A percentile compares a stretch with the other conserved stretches of the same genome.
Evolutionary conservation across 2,329 filamentous ascomycete genomes (phyloP).

Genomic region (Mycosphaerella sp.): DNA sequence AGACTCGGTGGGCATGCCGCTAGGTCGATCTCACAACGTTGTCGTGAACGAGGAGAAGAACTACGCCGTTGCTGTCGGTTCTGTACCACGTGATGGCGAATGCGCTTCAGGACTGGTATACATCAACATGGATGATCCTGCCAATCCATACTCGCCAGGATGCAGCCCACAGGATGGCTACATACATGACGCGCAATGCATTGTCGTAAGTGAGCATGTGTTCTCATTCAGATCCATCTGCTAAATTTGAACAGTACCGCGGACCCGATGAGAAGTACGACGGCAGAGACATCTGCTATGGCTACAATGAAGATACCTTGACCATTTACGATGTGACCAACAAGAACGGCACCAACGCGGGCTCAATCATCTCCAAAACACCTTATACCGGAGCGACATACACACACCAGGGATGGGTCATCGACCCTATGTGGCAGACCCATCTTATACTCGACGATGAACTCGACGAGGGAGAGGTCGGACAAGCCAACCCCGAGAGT

Average conservation of each 20-base stretch:
- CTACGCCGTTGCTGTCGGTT: slow-evolving; percentile 42
- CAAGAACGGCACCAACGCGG: slow-evolving; percentile 31
- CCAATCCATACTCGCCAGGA: slow-evolving; percentile 47
- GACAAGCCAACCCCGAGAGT: slow-evolving; percentile 10
- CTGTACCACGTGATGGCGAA: slow-evolving; percentile 38
- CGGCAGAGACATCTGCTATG: slow-evolving; percentile 47
- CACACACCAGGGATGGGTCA: slow-evolving; percentile 51
- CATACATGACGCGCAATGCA: slow-evolving; percentile 51
- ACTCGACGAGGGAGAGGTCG: slow-evolving; percentile 41
- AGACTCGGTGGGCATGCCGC: slow-evolving; percentile 9
- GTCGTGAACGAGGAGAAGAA: slow-evolving; percentile 47
- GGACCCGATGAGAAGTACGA: slow-evolving; percentile 44
- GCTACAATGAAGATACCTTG: slow-evolving; percentile 47
- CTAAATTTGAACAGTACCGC: slow-evolving; percentile 31
- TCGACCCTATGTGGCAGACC: slow-evolving; percentile 38
- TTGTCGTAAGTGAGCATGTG: slow-evolving; percentile 31
- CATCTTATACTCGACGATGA: slow-evolving; percentile 51
- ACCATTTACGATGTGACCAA: slow-evolving; percentile 44
- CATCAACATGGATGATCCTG: slow-evolving; percentile 48
- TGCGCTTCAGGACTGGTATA: slow-evolving; percentile 50
- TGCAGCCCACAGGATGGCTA: slow-evolving; percentile 50
- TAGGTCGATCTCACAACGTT: slow-evolving; percentile 45
- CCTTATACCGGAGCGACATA: slow-evolving; percentile 47
- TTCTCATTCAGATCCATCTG: not conserved
- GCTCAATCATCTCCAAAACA: slow-evolving; percentile 44